Conservation (phyloP, 805 yeast species). For the Wickerhamiella shivajii region DNA sequence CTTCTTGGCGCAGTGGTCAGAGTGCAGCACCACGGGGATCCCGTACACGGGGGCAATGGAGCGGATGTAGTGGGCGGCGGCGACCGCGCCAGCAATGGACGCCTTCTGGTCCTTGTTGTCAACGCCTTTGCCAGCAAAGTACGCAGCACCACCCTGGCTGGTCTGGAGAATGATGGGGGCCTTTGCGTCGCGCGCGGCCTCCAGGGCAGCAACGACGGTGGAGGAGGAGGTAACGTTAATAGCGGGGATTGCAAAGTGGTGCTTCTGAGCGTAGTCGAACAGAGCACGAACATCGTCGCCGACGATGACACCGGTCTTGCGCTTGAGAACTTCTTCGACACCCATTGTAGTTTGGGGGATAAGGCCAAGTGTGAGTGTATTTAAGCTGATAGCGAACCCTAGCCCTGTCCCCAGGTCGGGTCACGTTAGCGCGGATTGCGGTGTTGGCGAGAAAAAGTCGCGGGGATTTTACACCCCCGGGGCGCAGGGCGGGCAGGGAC, state of each 20-base stretch:
- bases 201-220: slow-evolving; percentile 90
- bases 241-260: slow-evolving; percentile 96
- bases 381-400: neutral
- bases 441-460: neutral
- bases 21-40: slow-evolving; percentile 90
- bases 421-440: neutral
- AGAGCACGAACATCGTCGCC: slow-evolving; percentile 80
- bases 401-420: neutral
- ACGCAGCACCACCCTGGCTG: slow-evolving; percentile 99
- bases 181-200: slow-evolving; percentile 89
- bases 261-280: slow-evolving; percentile 83
- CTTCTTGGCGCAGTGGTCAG: slow-evolving; percentile 98
- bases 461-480: neutral
- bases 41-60: slow-evolving; percentile 93
- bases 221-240: slow-evolving; percentile 97
- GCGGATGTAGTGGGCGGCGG: slow-evolving; percentile 97
- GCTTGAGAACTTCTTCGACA: slow-evolving; percentile 59
- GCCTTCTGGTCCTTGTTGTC: slow-evolving; percentile 86
- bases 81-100: slow-evolving; percentile 84
- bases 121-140: slow-evolving; percentile 99
- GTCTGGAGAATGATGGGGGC: slow-evolving; percentile 95
- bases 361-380: neutral
- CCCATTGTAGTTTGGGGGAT: slow-evolving; percentile 12
- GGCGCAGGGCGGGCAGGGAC: neutral
- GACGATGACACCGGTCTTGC: slow-evolving; percentile 96